phyloP scores from a whole-genome alignment of 2,329 filamentous ascomycete species.

The Neodidymelliopsis sp. region DNA sequence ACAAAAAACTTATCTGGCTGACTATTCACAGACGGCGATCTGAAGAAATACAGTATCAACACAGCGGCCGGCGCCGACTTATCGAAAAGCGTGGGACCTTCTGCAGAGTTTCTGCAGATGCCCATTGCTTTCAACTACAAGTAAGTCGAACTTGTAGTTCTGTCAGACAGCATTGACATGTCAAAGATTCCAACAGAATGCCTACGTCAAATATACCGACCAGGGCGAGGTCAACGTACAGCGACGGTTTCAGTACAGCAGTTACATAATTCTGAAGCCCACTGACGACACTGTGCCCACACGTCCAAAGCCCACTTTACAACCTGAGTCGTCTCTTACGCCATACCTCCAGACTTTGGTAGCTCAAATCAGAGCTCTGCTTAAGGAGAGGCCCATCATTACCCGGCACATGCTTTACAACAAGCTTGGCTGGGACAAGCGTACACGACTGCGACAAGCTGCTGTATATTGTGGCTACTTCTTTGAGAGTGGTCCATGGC shows the following conservation, averaged over 20 bases:
- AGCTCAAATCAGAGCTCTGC: slow-evolving; percentile 67
- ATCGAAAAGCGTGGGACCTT: slow-evolving; percentile 76
- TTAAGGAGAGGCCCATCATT: slow-evolving; percentile 81
- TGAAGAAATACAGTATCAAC: slow-evolving; percentile 67
- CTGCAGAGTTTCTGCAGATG: slow-evolving; percentile 78
- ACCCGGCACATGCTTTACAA: slow-evolving; percentile 85
- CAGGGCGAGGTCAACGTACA: slow-evolving; percentile 40
- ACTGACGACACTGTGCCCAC: slow-evolving; percentile 69
- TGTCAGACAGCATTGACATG: neutral
- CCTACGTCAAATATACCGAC: slow-evolving; percentile 70
- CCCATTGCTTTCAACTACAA: slow-evolving; percentile 73
- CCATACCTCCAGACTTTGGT: slow-evolving; percentile 70
- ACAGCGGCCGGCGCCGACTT: slow-evolving; percentile 60
- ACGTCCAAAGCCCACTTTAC: slow-evolving; percentile 64
- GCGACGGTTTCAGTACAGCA: slow-evolving; percentile 34
- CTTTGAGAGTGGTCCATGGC: slow-evolving; percentile 91
- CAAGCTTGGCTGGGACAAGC: slow-evolving; percentile 63
- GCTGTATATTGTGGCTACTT: slow-evolving; percentile 88
- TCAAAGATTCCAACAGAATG: slow-evolving; percentile 81
- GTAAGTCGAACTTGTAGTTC: slow-evolving; percentile 39
- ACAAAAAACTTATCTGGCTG: no score
- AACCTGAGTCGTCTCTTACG: slow-evolving; percentile 58
- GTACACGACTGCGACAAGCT: slow-evolving; percentile 71
- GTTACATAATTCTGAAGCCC: slow-evolving; percentile 63
- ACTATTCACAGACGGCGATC: slow-evolving; percentile 56